Conservation (phyloP, 441 rosid species). For the Populus hybrid region DNA sequence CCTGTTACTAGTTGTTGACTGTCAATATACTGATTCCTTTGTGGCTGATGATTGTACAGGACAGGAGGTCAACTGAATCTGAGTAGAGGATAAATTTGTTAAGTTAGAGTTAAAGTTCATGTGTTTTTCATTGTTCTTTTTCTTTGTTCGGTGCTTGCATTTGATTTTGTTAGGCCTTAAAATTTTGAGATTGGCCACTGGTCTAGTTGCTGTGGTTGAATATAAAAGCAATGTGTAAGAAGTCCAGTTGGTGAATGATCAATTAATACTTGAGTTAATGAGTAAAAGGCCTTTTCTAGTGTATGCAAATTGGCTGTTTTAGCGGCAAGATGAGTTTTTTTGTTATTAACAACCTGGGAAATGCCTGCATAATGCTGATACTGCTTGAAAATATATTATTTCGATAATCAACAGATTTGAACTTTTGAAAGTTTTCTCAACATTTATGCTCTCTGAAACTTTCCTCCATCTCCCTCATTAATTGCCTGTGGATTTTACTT, state of each 20-base stretch:
- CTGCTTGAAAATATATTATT: not conserved
- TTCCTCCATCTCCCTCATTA: not conserved
- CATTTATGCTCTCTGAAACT: not conserved
- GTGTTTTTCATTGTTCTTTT: not conserved
- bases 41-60: not conserved
- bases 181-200: not conserved
- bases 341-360: not conserved
- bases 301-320: not conserved
- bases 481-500: not conserved
- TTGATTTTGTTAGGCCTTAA: not conserved
- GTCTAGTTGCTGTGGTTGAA: not conserved
- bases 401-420: not conserved
- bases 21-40: not conserved
- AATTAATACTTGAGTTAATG: not conserved
- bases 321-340: not conserved
- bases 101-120: not conserved
- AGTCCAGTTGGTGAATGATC: not conserved
- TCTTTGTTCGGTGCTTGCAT: not conserved
- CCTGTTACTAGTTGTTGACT: not conserved
- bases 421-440: not conserved
- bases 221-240: not conserved
- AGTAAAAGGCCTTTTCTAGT: not conserved
- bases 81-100: not conserved
- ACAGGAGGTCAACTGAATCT: not conserved
- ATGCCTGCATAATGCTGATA: not conserved